Conservation (phyloP, 2,329 filamentous ascomycete genomes). For the Penicillium janthinellum region DNA sequence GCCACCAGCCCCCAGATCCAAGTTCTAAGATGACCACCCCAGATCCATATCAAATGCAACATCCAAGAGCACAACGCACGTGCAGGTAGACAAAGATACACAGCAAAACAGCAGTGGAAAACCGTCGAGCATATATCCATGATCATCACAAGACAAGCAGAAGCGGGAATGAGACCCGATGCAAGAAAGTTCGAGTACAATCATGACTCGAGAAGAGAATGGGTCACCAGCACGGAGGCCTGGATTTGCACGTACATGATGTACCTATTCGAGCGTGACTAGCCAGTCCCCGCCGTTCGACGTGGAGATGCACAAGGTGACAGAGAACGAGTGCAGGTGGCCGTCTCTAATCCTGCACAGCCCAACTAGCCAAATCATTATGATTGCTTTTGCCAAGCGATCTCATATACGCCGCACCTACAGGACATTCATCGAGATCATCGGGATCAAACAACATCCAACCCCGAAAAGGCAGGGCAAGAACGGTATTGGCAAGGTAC, state of each 20-base stretch:
- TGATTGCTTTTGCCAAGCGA: not conserved
- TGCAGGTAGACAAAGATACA: slow-evolving; percentile 3
- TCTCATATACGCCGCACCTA: not conserved
- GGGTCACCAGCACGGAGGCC: not conserved
- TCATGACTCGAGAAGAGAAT: not conserved
- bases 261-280: not conserved
- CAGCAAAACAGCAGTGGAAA: not conserved
- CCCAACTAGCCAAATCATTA: not conserved
- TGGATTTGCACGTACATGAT: not conserved
- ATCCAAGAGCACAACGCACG: slow-evolving; percentile 8
- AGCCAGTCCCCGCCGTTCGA: not conserved
- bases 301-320: not conserved
- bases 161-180: slow-evolving; percentile 9
- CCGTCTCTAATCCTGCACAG: not conserved
- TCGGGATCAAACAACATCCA: not conserved
- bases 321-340: not conserved
- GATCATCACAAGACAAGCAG: slow-evolving; percentile 18
- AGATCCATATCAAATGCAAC: slow-evolving; percentile 15
- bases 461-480: not conserved
- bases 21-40: slow-evolving; percentile 22
- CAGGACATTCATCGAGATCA: not conserved
- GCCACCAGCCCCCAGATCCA: slow-evolving; percentile 19
- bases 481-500: not conserved
- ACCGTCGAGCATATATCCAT: slow-evolving; percentile 18
- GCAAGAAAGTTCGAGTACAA: slow-evolving; percentile 9